Evolutionary conservation across 2,329 filamentous ascomycete species (phyloP).

Genomic region (Pyrenochaeta sp.): DNA sequence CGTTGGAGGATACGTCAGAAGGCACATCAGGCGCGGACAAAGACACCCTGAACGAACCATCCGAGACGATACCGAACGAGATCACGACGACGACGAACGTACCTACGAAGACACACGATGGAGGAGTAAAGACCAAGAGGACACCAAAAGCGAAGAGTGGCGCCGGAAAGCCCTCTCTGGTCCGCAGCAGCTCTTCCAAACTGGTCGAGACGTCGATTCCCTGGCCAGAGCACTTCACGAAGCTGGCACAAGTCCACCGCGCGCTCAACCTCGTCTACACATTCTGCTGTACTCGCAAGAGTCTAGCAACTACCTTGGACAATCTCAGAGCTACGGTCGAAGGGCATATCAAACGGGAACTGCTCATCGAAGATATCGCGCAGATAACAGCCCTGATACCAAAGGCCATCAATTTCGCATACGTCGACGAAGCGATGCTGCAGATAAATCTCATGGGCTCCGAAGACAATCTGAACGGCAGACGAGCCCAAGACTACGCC

Average conservation of each 20-base stretch:
- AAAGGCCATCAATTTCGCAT: constrained; percentile 79
- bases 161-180: constrained; percentile 46
- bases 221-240: constrained; percentile 80
- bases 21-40: constrained; percentile 13
- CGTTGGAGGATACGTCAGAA: constrained; percentile 2
- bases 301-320: constrained; percentile 89
- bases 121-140: constrained; percentile 60
- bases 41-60: constrained; percentile 10
- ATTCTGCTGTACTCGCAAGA: constrained; percentile 91
- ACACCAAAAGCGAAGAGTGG: constrained; percentile 48
- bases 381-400: constrained; percentile 81
- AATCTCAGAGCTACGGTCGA: constrained; percentile 87
- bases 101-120: constrained; percentile 65
- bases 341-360: constrained; percentile 73
- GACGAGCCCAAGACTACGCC: constrained; percentile 57
- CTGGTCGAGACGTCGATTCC: constrained; percentile 61
- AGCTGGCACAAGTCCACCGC: constrained; percentile 77
- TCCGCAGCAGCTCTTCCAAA: constrained; percentile 56
- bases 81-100: constrained; percentile 53
- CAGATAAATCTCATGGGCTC: constrained; percentile 79
- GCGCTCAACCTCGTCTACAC: constrained; percentile 94
- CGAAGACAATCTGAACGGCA: constrained; percentile 69
- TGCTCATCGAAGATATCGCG: constrained; percentile 81
- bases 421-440: constrained; percentile 83
- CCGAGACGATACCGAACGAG: constrained; percentile 10